Base-by-base conservation (phyloP, 2,329 filamentous ascomycete species). In the Trichoderma endophyticum region DNA sequence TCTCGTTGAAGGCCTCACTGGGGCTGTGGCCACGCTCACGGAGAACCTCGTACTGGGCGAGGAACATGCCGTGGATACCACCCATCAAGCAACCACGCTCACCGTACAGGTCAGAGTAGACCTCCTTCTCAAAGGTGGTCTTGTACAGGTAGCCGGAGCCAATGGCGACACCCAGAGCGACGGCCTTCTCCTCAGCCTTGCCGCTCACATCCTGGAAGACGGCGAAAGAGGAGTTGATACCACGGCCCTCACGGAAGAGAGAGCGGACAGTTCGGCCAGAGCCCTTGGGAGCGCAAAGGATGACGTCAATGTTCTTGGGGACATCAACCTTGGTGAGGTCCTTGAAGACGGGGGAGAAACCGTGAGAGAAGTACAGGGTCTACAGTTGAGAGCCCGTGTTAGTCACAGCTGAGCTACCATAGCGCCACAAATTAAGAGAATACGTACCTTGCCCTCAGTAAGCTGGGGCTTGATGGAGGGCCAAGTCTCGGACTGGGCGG, bases 311-410 rank as follows among this genome's bases (percentile, higher is more conserved):
- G 86, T 98, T 93, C 77, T 84, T 90, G 85, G 96, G 96, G 75
- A 98, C 93, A 75, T 99, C 96, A 83, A 99, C 96, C 86, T 98
- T 97, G 90, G 96, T 99, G 83, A 96, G 91, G 84, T 97, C 92
- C 90, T 98, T 98, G 93, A 99, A 99, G 86, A 99, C 95, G 83
- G 96, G 96, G 75, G 96, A 98, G 93, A 99, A 99, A 82, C 96
- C 96, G 91, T 99, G 96, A 79, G 96, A 98, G 91, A 99, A 99
- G 92, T 99, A 99, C 79, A 99, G 93, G 74, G 96, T 99, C 95
- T 96, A 76, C 6, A 15, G 30, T 21, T 18, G 63, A 51, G 72
- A 73, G 26, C 73, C 57, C 60, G 28, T 66, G 75, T 81, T 74
- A 81, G 77, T 64, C 43, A 34, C 54, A 61, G 7, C 14, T 61